Conservation (phyloP, 805 yeast species). For the Starmerella potacharoeniae region DNA sequence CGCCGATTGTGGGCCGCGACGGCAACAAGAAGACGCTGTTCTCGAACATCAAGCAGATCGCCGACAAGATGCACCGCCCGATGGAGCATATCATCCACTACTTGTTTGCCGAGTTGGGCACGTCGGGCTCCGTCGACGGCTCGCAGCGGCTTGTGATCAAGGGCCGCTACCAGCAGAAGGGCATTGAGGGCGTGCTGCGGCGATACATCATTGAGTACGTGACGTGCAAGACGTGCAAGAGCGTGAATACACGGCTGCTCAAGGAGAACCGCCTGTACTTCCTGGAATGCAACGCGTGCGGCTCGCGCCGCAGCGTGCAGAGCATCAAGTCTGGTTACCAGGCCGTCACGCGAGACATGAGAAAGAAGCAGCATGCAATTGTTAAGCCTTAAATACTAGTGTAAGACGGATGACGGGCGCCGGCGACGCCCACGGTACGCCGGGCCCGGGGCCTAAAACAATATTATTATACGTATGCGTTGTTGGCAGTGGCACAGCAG, state of each 20-base stretch:
- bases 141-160: slow-evolving; percentile 91
- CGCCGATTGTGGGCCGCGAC: slow-evolving; percentile 93
- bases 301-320: slow-evolving; percentile 90
- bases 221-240: slow-evolving; percentile 97
- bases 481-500: background rate
- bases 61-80: slow-evolving; percentile 87
- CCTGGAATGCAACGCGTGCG: slow-evolving; percentile 96
- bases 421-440: background rate
- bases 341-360: slow-evolving; percentile 42
- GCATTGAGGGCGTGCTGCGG: slow-evolving; percentile 90
- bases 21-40: slow-evolving; percentile 94
- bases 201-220: slow-evolving; percentile 95
- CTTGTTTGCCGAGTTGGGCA: slow-evolving; percentile 97
- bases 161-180: slow-evolving; percentile 97
- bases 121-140: slow-evolving; percentile 98
- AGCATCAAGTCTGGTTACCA: slow-evolving; percentile 99
- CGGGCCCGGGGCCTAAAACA: background rate
- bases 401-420: background rate
- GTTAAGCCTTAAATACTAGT: background rate
- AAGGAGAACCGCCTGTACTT: slow-evolving; percentile 97
- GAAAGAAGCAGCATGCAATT: slow-evolving; percentile 21
- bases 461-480: background rate
- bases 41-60: slow-evolving; percentile 89
- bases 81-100: slow-evolving; percentile 96
- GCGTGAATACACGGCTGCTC: slow-evolving; percentile 89